Conservation (phyloP, 2,329 filamentous ascomycete genomes). For the Neofusicoccum parvum region DNA sequence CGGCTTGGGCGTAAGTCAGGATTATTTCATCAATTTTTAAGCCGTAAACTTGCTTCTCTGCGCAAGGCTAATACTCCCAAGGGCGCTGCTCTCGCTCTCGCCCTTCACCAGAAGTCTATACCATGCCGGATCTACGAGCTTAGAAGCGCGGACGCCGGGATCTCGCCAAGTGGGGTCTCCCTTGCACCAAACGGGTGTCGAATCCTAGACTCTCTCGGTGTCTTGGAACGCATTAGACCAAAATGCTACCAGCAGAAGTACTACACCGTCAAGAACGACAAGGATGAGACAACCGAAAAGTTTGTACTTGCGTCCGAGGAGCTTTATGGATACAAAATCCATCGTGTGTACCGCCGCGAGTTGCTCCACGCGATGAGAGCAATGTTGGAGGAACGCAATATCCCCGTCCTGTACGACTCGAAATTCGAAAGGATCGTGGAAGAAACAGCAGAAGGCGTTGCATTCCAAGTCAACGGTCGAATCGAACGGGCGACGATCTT, state of each 20-base stretch:
- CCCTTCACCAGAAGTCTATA: neutral
- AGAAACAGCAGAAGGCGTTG: conserved; percentile 41
- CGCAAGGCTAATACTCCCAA: neutral
- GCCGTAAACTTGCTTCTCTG: no score
- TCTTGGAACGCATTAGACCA: neutral
- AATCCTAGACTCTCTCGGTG: neutral
- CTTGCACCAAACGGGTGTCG: neutral
- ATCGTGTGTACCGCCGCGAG: conserved; percentile 57
- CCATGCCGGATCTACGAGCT: neutral
- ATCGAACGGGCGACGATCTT: conserved; percentile 45
- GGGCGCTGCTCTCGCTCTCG: neutral
- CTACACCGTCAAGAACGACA: neutral
- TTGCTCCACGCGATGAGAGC: conserved; percentile 54
- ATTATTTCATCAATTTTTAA: no score
- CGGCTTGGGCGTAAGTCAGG: neutral
- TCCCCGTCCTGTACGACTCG: conserved; percentile 51
- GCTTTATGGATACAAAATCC: conserved; percentile 54
- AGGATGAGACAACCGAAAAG: neutral
- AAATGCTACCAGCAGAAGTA: neutral
- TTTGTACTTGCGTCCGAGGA: neutral
- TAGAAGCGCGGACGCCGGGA: neutral
- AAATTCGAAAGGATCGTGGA: conserved; percentile 49
- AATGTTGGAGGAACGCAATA: conserved; percentile 42
- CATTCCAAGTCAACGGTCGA: conserved; percentile 49
- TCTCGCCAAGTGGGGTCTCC: neutral